Base-by-base conservation (phyloP, 768 basidiomycete species). In the Nidularia pulvinata region DNA sequence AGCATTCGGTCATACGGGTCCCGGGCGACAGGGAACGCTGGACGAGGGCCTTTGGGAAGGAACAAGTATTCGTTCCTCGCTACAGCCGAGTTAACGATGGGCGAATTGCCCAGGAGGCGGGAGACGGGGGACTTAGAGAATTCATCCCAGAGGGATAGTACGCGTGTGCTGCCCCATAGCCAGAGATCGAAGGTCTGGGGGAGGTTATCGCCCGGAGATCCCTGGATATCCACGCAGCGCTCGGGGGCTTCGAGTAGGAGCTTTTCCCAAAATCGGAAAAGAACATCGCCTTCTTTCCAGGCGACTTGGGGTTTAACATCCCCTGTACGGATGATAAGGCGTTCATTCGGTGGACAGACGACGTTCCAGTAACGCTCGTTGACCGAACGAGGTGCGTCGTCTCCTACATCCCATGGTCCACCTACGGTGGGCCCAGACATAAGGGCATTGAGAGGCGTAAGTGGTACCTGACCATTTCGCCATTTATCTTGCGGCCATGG, bases 101-200 rank as follows among this genome's bases (percentile, higher is more conserved):
- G 73, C 1, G 79, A 80, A 4, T 77, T 65, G 34, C 57, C 64
- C 5, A 80, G 66, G 14, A 78, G 66, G 3, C 71, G 69, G 32
- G 73, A 78, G 1, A 74, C 68, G 4, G 80, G 75, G 0, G 77
- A 75, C 48, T 74, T 59, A 36, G 64, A 69, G 57, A 78, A 77
- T 1, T 58, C 58, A 25, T 76, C 71, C 79, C 80, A 82, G 19
- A 82, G 56, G 2, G 74, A 67, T 7, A 76, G 62, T 5, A 78
- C 63, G 9, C 74, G 70, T 1, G 52, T 52, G 35, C 60, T 61
- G 10, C 77, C 75, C 70, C 74, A 78, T 1, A 81, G 54, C 61
- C 66, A 75, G 4, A 81, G 57, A 48, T 81, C 80, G 55, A 80
- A 82, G 1, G 69, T 68, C 59, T 80, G 79, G 0, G 73, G 70